Conservation (phyloP, 768 basidiomycete species). For the Lactarius hatsudake region DNA sequence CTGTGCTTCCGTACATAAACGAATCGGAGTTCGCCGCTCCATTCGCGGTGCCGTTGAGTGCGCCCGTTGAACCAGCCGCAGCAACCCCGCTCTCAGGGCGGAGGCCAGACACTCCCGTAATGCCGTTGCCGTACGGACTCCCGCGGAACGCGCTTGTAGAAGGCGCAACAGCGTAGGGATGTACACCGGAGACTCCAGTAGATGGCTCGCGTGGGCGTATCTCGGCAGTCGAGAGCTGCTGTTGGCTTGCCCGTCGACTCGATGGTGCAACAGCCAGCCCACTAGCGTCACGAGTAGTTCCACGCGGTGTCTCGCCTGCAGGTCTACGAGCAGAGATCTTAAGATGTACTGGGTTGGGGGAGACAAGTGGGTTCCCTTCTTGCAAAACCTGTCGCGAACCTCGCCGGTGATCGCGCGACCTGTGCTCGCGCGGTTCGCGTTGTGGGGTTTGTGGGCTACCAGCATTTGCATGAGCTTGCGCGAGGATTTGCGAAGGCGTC, state of each 20-base stretch:
- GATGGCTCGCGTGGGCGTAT: constrained; percentile 42
- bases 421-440: constrained; percentile 53
- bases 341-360: constrained; percentile 63
- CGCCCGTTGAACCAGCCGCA: constrained; percentile 38
- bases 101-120: constrained; percentile 31
- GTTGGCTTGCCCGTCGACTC: constrained; percentile 67
- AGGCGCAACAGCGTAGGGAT: constrained; percentile 71
- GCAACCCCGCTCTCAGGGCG: constrained; percentile 35
- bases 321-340: constrained; percentile 54
- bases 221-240: constrained; percentile 36
- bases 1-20: constrained; percentile 59
- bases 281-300: constrained; percentile 49
- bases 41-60: constrained; percentile 28
- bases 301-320: constrained; percentile 49
- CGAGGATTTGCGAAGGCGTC: constrained; percentile 45
- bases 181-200: constrained; percentile 37
- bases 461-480: constrained; percentile 54
- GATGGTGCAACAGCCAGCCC: constrained; percentile 66
- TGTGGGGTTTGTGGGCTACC: constrained; percentile 54
- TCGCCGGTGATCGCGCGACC: constrained; percentile 47
- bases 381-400: constrained; percentile 50
- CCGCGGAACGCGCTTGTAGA: constrained; percentile 55
- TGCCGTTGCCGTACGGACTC: constrained; percentile 53
- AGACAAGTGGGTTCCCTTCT: constrained; percentile 57
- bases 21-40: constrained; percentile 54